These are phyloP conservation scores for Candida ponderosae DNA, from an alignment of 805 yeast genomes.

Conservation along the genomic window DNA sequence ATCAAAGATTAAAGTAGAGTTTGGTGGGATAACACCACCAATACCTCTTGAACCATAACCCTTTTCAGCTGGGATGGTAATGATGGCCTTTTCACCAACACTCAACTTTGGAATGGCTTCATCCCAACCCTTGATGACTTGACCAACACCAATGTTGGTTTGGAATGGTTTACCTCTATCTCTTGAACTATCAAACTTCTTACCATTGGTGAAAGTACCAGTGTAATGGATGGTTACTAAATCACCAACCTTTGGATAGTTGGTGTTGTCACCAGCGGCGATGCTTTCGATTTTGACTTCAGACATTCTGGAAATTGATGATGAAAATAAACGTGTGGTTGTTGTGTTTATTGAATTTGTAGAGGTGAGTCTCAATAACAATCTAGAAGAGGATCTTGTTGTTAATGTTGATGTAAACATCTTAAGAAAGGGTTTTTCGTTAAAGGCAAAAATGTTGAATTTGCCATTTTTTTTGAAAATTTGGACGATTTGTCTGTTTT, in stretches of 20 bases:
- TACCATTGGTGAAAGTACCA: conserved; percentile 45
- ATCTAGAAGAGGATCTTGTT: too few relatives aligned
- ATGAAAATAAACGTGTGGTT: conserved; percentile 4
- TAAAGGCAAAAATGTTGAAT: too few relatives aligned
- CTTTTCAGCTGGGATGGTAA: conserved; percentile 87
- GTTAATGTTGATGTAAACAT: too few relatives aligned
- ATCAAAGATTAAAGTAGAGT: conserved; percentile 84
- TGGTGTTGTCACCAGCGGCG: conserved; percentile 54
- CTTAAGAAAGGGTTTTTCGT: too few relatives aligned
- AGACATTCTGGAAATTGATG: conserved; percentile 16
- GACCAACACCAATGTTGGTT: conserved; percentile 91
- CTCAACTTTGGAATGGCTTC: conserved; percentile 88
- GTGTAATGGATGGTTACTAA: conserved; percentile 89
- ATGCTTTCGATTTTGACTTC: conserved; percentile 22
- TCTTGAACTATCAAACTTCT: conserved; percentile 90
- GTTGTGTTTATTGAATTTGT: neutral
- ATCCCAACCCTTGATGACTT: conserved; percentile 96
- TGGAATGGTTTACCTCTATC: conserved; percentile 96
- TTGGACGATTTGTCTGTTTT: too few relatives aligned
- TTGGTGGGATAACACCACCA: conserved; percentile 96
- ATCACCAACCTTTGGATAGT: conserved; percentile 85
- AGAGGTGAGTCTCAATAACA: too few relatives aligned
- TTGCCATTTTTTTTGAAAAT: too few relatives aligned
- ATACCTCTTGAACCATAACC: conserved; percentile 94
- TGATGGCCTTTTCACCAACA: conserved; percentile 85